phyloP scores from a whole-genome alignment of 441 rosid species.

The Pelargonium australe region DNA sequence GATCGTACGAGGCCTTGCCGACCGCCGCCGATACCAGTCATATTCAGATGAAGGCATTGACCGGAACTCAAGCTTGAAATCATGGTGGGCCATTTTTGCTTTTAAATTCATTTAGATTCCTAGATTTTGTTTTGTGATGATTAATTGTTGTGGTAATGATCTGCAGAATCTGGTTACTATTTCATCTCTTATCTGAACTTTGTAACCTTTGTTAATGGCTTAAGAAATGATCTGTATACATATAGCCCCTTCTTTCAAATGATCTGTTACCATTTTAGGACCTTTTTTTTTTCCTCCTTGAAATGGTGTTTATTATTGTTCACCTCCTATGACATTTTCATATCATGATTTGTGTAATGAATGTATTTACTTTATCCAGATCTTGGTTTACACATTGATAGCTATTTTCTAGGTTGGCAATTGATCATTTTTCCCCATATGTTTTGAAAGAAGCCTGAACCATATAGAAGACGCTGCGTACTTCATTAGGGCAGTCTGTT shows the following conservation, averaged over 20 bases:
- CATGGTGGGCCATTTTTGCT: background rate
- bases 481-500: background rate
- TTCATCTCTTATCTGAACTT: background rate
- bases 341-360: background rate
- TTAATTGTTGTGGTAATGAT: background rate
- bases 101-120: background rate
- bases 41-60: conserved; percentile 90
- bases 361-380: background rate
- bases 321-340: no score
- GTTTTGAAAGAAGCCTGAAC: background rate
- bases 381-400: background rate
- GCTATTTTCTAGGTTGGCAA: background rate
- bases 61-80: conserved; percentile 81
- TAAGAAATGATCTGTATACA: background rate
- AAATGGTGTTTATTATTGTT: background rate
- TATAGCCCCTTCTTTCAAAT: no score
- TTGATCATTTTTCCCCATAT: background rate
- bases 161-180: conserved; percentile 13
- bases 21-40: conserved; percentile 43
- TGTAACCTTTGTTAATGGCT: background rate
- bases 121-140: background rate
- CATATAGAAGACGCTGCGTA: background rate
- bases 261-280: background rate
- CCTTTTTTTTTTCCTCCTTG: background rate
- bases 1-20: conserved; percentile 87